Conservation (phyloP, 2,329 filamentous ascomycete species). For the Fonsecaea pedrosoi region DNA sequence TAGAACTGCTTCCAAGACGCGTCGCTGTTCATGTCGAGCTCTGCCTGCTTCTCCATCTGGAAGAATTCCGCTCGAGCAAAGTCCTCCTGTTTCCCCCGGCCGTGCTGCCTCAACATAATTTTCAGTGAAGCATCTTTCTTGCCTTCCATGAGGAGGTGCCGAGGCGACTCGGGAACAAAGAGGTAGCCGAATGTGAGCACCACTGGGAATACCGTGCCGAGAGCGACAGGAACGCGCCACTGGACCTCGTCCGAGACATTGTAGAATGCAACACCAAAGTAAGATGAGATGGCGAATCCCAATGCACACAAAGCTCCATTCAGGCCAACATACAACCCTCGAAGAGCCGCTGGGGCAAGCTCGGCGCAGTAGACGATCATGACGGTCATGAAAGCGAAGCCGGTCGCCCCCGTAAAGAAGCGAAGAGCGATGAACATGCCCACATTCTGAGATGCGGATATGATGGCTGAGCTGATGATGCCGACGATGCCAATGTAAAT, state of each 20-base stretch:
- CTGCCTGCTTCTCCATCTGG: constrained; percentile 26
- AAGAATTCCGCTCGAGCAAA: constrained; percentile 24
- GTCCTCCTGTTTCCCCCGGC: constrained; percentile 19
- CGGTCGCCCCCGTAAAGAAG: constrained; percentile 45
- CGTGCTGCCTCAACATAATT: constrained; percentile 33
- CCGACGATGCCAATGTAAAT: constrained; percentile 45
- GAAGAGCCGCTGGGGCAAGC: constrained; percentile 23
- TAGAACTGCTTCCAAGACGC: constrained; percentile 20
- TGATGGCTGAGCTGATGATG: constrained; percentile 46
- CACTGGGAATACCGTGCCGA: constrained; percentile 14
- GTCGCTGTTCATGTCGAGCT: constrained; percentile 23
- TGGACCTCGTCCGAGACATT: constrained; percentile 15
- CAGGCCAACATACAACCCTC: constrained; percentile 24
- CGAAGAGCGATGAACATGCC: constrained; percentile 45
- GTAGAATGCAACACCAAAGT: constrained; percentile 29
- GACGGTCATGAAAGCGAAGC: constrained; percentile 41
- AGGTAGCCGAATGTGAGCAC: constrained; percentile 32
- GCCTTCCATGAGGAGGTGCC: constrained; percentile 41
- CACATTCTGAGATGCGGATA: constrained; percentile 40
- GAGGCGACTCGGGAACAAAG: constrained; percentile 42
- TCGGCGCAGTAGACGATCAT: constrained; percentile 35
- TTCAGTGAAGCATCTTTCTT: constrained; percentile 35
- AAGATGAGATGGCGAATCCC: constrained; percentile 26
- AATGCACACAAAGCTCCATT: constrained; percentile 20
- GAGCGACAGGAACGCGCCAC: constrained; percentile 23